Conservation (phyloP, 768 basidiomycete species). For the Auriscalpium vulgare region DNA sequence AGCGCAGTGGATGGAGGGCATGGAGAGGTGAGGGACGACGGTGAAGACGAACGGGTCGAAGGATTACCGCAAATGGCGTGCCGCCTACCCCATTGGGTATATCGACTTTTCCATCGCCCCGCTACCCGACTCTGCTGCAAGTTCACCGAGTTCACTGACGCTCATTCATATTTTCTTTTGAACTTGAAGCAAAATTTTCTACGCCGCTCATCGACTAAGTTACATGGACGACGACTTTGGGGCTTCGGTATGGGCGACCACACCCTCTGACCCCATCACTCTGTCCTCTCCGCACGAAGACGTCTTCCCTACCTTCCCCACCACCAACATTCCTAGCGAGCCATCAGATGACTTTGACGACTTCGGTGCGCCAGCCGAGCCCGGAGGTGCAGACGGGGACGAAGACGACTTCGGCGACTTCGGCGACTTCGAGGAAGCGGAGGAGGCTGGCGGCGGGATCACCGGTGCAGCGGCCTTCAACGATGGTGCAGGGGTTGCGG, state of each 20-base stretch:
- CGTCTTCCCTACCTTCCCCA: slow-evolving; percentile 9
- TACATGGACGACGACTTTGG: slow-evolving; percentile 69
- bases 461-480: slow-evolving; percentile 28
- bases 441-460: slow-evolving; percentile 28
- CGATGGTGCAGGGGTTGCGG: slow-evolving; percentile 32
- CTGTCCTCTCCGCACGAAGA: slow-evolving; percentile 4
- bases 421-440: slow-evolving; percentile 45
- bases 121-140: no score
- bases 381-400: slow-evolving; percentile 29
- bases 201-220: no score
- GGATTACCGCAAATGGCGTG: no score
- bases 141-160: no score
- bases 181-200: no score
- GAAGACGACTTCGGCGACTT: slow-evolving; percentile 89
- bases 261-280: slow-evolving; percentile 16
- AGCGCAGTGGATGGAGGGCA: no score
- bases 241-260: slow-evolving; percentile 64
- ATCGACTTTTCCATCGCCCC: no score
- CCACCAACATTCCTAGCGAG: slow-evolving; percentile 17
- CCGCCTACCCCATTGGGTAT: no score
- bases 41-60: no score
- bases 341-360: slow-evolving; percentile 46
- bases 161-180: no score
- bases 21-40: no score
- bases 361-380: slow-evolving; percentile 42